Base-by-base conservation (phyloP, 345 rosid genomes). In the Sonneratia alba region DNA sequence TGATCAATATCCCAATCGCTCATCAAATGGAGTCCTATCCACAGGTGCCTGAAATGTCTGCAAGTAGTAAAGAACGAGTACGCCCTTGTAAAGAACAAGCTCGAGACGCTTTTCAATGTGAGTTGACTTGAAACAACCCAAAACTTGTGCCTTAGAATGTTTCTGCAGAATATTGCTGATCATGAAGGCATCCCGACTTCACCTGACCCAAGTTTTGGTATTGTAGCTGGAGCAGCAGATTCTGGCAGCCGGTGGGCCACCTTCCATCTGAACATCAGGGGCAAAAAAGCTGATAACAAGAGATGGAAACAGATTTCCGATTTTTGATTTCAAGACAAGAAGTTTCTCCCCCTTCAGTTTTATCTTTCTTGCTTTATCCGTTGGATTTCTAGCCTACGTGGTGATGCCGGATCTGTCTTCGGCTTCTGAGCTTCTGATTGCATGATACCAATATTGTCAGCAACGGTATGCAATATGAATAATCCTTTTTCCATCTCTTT, bases 81-180 rank as follows among this genome's bases (percentile, higher is more conserved):
- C 43, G 66, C 72, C 42, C 73, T 83, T 11, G 82, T 87, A 74
- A 89, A 81, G 77, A 79, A 74, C 75, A 87, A 87, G 84, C 87
- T 89, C 18, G 87, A 89, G 74, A 79, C 85, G 19, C 79, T 87
- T 63, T 84, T 89, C 83, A 75, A 82, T 82, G 93, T 83, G 81
- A 38, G 49, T 47, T 10, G 68, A 63, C 13, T 36, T 53, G 12
- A 32, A 7, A 59, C 55, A 59, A 14, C 59, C 22, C 22, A 19
- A 18, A 53, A 53, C 59, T 49, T 49, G 19, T 13, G 56, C 56
- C 59, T 53, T 18, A 21, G 3, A 15, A 53, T 3, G 22, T 53
- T 53, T 1, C 59, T 18, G 59, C 15, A 53, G 14, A 53, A 19
- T 5, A 18, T 1, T 53, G 51, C n/a, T 5, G 9, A 19, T 18